Conservation (phyloP, 441 rosid species). For the Mallotus repandus region DNA sequence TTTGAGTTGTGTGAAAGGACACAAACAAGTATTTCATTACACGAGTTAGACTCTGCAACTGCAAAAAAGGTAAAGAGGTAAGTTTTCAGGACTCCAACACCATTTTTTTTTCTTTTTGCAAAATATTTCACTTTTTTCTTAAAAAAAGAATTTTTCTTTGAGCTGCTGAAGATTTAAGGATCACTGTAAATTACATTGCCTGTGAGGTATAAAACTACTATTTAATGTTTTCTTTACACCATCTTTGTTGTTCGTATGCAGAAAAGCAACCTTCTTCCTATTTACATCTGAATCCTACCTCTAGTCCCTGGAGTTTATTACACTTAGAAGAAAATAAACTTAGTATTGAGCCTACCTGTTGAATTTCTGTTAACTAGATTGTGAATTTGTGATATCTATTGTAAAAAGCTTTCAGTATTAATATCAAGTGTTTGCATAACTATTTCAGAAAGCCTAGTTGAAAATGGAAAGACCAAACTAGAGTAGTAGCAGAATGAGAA, state of each 20-base stretch:
- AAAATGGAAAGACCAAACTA: background rate
- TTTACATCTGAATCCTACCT: background rate
- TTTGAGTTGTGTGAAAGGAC: slow-evolving; percentile 73
- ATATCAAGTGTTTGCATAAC: background rate
- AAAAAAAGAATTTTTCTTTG: background rate
- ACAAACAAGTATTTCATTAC: slow-evolving; percentile 62
- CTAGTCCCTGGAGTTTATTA: background rate
- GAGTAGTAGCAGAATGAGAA: background rate
- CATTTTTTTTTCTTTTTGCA: background rate
- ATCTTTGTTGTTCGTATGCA: background rate
- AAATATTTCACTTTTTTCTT: background rate
- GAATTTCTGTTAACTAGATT: background rate
- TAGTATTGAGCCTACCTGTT: background rate
- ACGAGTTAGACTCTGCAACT: slow-evolving; percentile 51
- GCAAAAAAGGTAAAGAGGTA: slow-evolving; percentile 58
- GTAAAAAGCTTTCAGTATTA: background rate
- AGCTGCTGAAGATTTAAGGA: background rate
- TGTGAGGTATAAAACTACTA: background rate
- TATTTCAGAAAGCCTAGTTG: background rate
- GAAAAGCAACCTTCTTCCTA: slow-evolving; percentile 2
- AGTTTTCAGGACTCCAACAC: background rate
- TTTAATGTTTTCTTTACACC: background rate
- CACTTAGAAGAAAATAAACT: background rate
- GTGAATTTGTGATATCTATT: background rate
- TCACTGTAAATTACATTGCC: slow-evolving; percentile 1